Conservation (phyloP, 257 asterid genomes). For the Prunella vulgaris region DNA sequence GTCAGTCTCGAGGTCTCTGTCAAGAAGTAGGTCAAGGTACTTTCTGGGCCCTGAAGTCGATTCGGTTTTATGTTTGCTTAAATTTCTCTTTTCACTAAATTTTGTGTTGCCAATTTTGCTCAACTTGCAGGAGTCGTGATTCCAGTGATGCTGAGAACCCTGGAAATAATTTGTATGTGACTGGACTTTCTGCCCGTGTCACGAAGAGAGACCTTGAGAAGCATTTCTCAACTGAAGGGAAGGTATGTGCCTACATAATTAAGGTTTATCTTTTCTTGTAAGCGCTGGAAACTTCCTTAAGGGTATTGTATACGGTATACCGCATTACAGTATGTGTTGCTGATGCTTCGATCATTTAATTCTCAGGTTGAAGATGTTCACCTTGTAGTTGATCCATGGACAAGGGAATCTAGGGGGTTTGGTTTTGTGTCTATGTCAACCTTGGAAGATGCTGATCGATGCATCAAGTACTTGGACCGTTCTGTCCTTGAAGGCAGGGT, state of each 20-base stretch:
- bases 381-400: conserved; percentile 83
- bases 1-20: conserved; percentile 54
- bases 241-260: conserved; percentile 38
- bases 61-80: neutral
- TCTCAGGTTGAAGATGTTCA: conserved; percentile 68
- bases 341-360: neutral
- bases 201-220: conserved; percentile 65
- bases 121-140: conserved; percentile 44
- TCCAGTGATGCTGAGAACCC: conserved; percentile 84
- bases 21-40: conserved; percentile 80
- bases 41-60: neutral
- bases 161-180: conserved; percentile 87
- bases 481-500: conserved; percentile 87
- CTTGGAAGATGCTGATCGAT: conserved; percentile 62
- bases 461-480: conserved; percentile 75
- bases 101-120: neutral
- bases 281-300: neutral
- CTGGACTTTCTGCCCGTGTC: conserved; percentile 75
- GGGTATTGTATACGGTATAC: no score
- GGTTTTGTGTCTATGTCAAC: conserved; percentile 83
- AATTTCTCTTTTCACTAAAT: neutral
- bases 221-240: conserved; percentile 78
- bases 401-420: conserved; percentile 87
- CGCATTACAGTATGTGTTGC: neutral
- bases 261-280: neutral